Percentiles rank a stretch among this genome's conserved stretches.
phyloP scores from a whole-genome alignment of 768 basidiomycete species.

The Lactifluus hygrophoroides region DNA sequence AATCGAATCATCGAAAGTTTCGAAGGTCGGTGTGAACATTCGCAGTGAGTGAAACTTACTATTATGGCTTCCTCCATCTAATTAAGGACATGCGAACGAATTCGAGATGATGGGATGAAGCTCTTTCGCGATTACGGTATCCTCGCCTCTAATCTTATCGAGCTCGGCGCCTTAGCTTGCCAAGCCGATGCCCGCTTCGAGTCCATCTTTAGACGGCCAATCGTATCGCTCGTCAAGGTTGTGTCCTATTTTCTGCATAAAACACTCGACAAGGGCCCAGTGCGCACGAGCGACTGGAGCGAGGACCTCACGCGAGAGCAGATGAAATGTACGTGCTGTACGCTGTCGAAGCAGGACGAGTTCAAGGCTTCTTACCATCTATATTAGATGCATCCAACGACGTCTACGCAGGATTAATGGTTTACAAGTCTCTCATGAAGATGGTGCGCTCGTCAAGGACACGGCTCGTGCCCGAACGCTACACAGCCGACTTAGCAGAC shows the following conservation, averaged over 20 bases:
- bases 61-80: neutral
- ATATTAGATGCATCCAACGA: slow-evolving; percentile 44
- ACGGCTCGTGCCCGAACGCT: slow-evolving; percentile 20
- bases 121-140: slow-evolving; percentile 41
- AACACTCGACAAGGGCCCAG: slow-evolving; percentile 36
- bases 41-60: slow-evolving; percentile 29
- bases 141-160: slow-evolving; percentile 34
- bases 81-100: neutral
- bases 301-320: slow-evolving; percentile 30
- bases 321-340: slow-evolving; percentile 30
- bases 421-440: slow-evolving; percentile 32
- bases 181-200: slow-evolving; percentile 33
- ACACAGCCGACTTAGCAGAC: slow-evolving; percentile 25
- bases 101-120: slow-evolving; percentile 40
- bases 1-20: slow-evolving; percentile 33
- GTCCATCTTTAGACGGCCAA: slow-evolving; percentile 28
- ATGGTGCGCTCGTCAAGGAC: slow-evolving; percentile 25
- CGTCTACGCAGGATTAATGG: slow-evolving; percentile 38
- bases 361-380: neutral
- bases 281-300: slow-evolving; percentile 43
- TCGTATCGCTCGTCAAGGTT: slow-evolving; percentile 38
- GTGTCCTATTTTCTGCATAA: slow-evolving; percentile 34
- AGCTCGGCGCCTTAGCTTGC: slow-evolving; percentile 37
- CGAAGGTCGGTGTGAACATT: slow-evolving; percentile 44
- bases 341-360: neutral